Conservation (phyloP, 768 basidiomycete genomes). For the Coprinellus aureogranulatus region DNA sequence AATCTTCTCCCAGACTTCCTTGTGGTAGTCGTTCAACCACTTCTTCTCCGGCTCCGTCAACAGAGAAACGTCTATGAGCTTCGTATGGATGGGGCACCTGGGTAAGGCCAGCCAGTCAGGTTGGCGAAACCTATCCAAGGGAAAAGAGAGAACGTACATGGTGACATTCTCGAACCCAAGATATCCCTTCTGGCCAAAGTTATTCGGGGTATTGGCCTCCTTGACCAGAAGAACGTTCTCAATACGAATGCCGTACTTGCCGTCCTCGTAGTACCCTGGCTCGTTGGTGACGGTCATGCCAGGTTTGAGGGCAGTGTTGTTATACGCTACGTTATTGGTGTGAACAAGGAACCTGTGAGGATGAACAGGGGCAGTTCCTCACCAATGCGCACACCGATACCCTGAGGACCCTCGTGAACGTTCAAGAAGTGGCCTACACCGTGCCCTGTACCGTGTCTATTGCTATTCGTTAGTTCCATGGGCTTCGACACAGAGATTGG, state of each 20-base stretch:
- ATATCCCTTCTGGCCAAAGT: conserved; percentile 85
- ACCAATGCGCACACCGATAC: conserved; percentile 59
- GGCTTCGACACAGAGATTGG: too few species aligned
- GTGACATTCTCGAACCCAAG: conserved; percentile 85
- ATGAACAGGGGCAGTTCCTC: neutral
- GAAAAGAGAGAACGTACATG: conserved; percentile 50
- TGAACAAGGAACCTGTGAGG: neutral
- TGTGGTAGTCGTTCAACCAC: conserved; percentile 88
- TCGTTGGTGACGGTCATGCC: conserved; percentile 95
- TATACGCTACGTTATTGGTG: conserved; percentile 45
- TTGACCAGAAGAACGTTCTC: conserved; percentile 85
- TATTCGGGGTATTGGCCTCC: conserved; percentile 62
- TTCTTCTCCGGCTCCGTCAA: conserved; percentile 62
- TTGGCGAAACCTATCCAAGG: neutral
- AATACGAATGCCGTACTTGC: conserved; percentile 87
- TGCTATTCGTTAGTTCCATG: too few species aligned
- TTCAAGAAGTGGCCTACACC: conserved; percentile 94
- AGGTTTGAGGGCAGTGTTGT: conserved; percentile 66
- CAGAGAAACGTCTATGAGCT: conserved; percentile 64
- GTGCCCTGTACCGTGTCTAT: conserved; percentile 91
- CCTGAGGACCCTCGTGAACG: conserved; percentile 83
- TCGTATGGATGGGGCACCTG: conserved; percentile 88
- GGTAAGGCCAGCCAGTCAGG: conserved; percentile 8
- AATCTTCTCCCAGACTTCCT: conserved; percentile 70
- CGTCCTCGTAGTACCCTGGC: conserved; percentile 91